Evolutionary conservation across 2,329 filamentous ascomycete species (phyloP).

Genomic region (Diaporthe ampelina): DNA sequence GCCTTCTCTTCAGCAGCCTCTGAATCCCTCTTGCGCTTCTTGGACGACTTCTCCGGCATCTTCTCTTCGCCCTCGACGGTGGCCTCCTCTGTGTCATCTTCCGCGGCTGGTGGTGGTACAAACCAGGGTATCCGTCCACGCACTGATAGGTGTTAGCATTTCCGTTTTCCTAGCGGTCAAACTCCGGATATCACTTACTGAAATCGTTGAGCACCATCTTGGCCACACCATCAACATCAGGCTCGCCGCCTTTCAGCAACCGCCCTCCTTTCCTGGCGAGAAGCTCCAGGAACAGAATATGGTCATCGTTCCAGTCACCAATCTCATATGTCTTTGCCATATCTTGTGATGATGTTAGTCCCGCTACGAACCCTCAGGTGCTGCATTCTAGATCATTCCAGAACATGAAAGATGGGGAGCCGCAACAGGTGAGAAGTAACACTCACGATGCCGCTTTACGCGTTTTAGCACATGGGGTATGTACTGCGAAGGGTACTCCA

Average conservation of each 20-base stretch:
- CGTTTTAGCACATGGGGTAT: too few relatives aligned
- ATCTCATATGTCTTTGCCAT: conserved; percentile 94
- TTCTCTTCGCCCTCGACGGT: conserved; percentile 71
- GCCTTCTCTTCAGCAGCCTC: conserved; percentile 47
- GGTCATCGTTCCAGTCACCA: conserved; percentile 80
- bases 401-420: too few relatives aligned
- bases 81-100: conserved; percentile 64
- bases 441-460: too few relatives aligned
- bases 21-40: conserved; percentile 76
- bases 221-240: conserved; percentile 93
- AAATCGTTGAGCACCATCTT: conserved; percentile 99
- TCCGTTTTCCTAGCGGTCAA: neutral
- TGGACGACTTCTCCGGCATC: conserved; percentile 86
- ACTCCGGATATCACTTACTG: conserved; percentile 46
- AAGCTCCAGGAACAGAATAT: conserved; percentile 87
- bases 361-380: too few relatives aligned
- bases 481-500: too few relatives aligned
- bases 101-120: conserved; percentile 78
- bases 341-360: conserved; percentile 23
- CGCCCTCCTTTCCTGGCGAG: conserved; percentile 90
- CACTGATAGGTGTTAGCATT: conserved; percentile 53
- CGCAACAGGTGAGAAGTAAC: too few relatives aligned
- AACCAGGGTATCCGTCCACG: conserved; percentile 98
- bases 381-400: too few relatives aligned
- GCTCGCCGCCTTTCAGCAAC: conserved; percentile 91